Percentiles rank a stretch among this genome's conserved stretches.
Evolutionary conservation across 2,329 filamentous ascomycete genomes (phyloP).

Genomic region (Coleophoma eucalyptorum): DNA sequence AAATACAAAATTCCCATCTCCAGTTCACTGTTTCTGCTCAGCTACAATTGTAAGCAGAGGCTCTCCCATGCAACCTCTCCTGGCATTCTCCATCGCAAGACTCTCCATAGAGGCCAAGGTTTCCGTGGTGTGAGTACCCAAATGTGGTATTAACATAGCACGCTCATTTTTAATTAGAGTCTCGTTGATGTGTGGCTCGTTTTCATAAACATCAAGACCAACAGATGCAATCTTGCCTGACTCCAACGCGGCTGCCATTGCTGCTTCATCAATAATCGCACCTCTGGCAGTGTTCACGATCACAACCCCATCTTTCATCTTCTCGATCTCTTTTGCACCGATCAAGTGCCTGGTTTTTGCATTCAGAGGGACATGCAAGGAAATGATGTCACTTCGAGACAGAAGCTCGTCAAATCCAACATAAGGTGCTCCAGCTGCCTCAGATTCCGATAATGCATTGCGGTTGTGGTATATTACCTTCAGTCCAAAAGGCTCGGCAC

Average conservation of each 20-base stretch:
- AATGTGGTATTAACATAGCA: slow-evolving; percentile 61
- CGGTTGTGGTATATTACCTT: slow-evolving; percentile 70
- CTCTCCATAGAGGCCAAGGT: slow-evolving; percentile 20
- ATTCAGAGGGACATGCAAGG: slow-evolving; percentile 74
- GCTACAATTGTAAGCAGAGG: slow-evolving; percentile 3
- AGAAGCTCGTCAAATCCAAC: slow-evolving; percentile 72
- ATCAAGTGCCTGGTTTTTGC: slow-evolving; percentile 66
- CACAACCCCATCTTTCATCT: slow-evolving; percentile 75
- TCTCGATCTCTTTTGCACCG: slow-evolving; percentile 59
- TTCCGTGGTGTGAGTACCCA: slow-evolving; percentile 64
- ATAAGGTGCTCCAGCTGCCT: slow-evolving; percentile 52
- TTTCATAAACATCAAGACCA: slow-evolving; percentile 76
- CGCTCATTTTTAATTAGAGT: slow-evolving; percentile 54
- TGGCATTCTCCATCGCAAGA: slow-evolving; percentile 37
- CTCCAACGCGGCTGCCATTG: slow-evolving; percentile 69
- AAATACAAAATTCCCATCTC: not conserved
- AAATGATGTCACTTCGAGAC: slow-evolving; percentile 65
- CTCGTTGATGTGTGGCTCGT: slow-evolving; percentile 67
- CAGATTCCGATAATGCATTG: slow-evolving; percentile 46
- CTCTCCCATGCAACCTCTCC: slow-evolving; percentile 5
- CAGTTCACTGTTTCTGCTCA: not conserved
- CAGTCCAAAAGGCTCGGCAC: slow-evolving; percentile 72
- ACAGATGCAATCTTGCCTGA: slow-evolving; percentile 62
- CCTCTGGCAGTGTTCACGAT: slow-evolving; percentile 79
- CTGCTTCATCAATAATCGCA: slow-evolving; percentile 73